These are phyloP conservation scores for Tetrahymena thermophila DNA, from an alignment of 73 alveolate genomes.

Conservation along the genomic window DNA sequence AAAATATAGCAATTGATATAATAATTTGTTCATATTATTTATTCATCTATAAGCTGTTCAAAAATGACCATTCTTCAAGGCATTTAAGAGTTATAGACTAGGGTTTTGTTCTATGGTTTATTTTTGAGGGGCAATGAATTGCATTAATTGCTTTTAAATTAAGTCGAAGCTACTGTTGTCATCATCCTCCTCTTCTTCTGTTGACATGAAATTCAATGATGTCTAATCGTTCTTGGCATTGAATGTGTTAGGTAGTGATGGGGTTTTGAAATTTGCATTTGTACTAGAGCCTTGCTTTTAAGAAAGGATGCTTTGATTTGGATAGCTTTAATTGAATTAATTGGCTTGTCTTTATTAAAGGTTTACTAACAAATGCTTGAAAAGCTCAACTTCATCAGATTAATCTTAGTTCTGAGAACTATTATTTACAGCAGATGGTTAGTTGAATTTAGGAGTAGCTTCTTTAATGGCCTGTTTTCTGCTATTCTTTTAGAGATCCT, in stretches of 20 bases:
- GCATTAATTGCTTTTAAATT: background rate
- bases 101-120: background rate
- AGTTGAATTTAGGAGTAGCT: background rate
- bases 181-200: background rate
- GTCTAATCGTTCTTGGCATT: background rate
- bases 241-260: background rate
- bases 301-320: background rate
- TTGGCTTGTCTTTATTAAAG: background rate
- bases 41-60: background rate
- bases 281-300: background rate
- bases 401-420: background rate
- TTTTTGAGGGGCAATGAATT: background rate
- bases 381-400: background rate
- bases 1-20: too few relatives aligned
- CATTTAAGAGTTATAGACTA: background rate
- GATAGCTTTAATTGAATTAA: background rate
- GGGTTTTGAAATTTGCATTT: background rate
- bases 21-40: background rate
- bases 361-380: background rate
- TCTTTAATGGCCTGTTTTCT: background rate
- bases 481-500: background rate
- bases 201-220: background rate
- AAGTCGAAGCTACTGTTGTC: background rate
- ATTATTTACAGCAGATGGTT: background rate
- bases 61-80: background rate